A percentile compares a stretch with the other conserved stretches of the same genome.
phyloP scores from a whole-genome alignment of 2,329 filamentous ascomycete genomes.

The Sporothrix euskadiensis region DNA sequence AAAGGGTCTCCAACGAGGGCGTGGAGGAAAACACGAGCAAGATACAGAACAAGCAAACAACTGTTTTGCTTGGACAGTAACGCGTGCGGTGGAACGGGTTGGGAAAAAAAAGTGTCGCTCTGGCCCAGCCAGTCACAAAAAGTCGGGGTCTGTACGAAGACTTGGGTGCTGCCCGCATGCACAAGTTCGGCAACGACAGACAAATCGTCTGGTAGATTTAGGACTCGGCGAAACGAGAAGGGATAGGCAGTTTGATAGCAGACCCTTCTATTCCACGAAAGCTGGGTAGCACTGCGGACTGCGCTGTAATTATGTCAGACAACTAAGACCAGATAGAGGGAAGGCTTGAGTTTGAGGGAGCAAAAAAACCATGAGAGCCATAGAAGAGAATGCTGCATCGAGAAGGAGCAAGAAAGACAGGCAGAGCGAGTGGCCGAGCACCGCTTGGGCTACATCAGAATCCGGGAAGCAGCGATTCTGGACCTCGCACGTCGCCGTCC shows the following conservation, averaged over 20 bases:
- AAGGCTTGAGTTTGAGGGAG: neutral
- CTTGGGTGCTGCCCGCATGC: neutral
- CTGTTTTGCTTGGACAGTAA: neutral
- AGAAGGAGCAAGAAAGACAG: neutral
- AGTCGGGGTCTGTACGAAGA: neutral
- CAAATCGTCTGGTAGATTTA: neutral
- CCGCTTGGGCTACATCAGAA: neutral
- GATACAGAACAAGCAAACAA: neutral
- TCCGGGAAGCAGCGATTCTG: neutral
- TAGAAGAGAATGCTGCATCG: neutral
- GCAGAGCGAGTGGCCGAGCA: neutral
- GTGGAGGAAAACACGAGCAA: neutral
- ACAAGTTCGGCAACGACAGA: neutral
- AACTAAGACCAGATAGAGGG: neutral
- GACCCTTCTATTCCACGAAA: neutral
- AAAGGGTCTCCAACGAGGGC: neutral
- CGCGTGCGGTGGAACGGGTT: neutral
- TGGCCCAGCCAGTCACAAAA: neutral
- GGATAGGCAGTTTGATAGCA: neutral
- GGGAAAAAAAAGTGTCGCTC: neutral
- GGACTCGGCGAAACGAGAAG: slow-evolving; percentile 2
- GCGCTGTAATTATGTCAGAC: slow-evolving; percentile 15
- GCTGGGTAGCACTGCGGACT: neutral
- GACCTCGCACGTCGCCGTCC: neutral
- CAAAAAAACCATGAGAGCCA: neutral